These are phyloP conservation scores for Posidonia oceanica DNA, from an alignment of 116 monocot genomes.

Conservation along the genomic window DNA sequence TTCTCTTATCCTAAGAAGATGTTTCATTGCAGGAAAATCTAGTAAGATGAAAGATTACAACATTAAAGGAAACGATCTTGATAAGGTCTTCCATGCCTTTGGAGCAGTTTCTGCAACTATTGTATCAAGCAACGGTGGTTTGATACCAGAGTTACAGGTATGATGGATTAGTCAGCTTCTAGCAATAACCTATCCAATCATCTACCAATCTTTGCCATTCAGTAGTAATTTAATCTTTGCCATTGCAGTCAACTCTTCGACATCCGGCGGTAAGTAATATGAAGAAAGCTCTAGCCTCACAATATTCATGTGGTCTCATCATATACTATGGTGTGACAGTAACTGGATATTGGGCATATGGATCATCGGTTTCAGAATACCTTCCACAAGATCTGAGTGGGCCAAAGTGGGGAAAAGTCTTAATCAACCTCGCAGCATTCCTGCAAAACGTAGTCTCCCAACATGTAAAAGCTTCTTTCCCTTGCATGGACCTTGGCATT, in stretches of 20 bases:
- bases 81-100: conserved; percentile 47
- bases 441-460: conserved; percentile 48
- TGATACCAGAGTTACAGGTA: conserved; percentile 63
- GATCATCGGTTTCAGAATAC: conserved; percentile 48
- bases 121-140: conserved; percentile 41
- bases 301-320: conserved; percentile 35
- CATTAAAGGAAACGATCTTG: conserved; percentile 18
- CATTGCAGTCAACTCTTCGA: conserved; percentile 41
- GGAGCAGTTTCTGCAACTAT: conserved; percentile 50
- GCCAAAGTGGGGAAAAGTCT: conserved; percentile 39
- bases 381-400: conserved; percentile 41
- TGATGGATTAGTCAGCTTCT: too few relatives aligned
- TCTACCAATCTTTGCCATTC: too few relatives aligned
- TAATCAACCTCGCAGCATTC: conserved; percentile 42
- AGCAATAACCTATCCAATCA: too few relatives aligned
- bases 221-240: not conserved
- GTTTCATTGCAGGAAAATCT: conserved; percentile 15
- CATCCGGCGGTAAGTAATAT: conserved; percentile 33
- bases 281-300: conserved; percentile 35
- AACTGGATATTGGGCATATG: conserved; percentile 64
- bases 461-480: conserved; percentile 24
- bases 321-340: conserved; percentile 47
- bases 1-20: not conserved
- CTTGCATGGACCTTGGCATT: not conserved
- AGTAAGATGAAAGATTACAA: conserved; percentile 32